A percentile compares a stretch with the other conserved stretches of the same genome.
Conservation (phyloP, 1,284 basidiomycete genomes). For the Heterobasidion annosum region DNA sequence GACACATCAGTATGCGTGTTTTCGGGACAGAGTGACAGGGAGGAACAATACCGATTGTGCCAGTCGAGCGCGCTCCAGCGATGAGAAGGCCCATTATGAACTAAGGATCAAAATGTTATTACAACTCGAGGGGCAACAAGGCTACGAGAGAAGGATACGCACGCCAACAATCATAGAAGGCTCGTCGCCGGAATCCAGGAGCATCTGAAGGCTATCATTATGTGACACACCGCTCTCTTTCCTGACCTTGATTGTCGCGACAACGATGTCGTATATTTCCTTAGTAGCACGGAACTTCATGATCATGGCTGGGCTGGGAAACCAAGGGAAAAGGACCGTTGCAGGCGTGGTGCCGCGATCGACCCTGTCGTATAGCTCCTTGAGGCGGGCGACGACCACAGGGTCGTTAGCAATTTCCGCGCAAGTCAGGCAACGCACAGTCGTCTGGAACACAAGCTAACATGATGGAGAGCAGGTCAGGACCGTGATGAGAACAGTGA, state of each 20-base stretch:
- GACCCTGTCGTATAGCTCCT: conserved; percentile 52
- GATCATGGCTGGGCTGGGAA: conserved; percentile 62
- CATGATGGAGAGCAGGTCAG: neutral
- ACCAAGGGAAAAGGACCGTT: conserved; percentile 63
- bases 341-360: conserved; percentile 63
- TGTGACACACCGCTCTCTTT: conserved; percentile 42
- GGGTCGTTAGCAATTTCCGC: conserved; percentile 61
- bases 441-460: conserved; percentile 64
- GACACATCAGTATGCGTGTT: neutral
- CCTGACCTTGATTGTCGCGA: conserved; percentile 42
- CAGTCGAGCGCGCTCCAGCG: conserved; percentile 67
- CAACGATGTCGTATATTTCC: conserved; percentile 60
- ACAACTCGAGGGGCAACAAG: conserved; percentile 3
- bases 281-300: conserved; percentile 61
- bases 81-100: conserved; percentile 73
- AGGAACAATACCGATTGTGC: conserved; percentile 42
- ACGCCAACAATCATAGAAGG: conserved; percentile 60
- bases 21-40: no score
- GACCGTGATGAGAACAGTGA: neutral
- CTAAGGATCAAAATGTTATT: conserved; percentile 21
- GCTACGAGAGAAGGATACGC: conserved; percentile 19
- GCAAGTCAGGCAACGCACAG: conserved; percentile 54
- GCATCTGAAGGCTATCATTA: conserved; percentile 63
- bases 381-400: conserved; percentile 46
- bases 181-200: conserved; percentile 60